These are phyloP conservation scores for Austropuccinia psidii DNA, from an alignment of 1,284 basidiomycete species.

Conservation along the genomic window DNA sequence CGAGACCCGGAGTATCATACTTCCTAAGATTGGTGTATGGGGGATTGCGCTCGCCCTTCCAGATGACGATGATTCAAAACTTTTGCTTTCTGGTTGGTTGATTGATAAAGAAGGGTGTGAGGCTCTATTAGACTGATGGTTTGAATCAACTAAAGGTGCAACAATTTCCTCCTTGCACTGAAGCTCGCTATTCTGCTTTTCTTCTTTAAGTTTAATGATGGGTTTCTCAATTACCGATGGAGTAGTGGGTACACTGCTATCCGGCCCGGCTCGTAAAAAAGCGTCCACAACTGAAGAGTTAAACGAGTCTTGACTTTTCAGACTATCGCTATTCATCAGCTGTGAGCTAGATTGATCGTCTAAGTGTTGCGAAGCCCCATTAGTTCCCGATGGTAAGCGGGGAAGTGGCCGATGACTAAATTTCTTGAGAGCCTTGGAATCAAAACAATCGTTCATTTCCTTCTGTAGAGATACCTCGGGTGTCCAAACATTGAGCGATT, in stretches of 20 bases:
- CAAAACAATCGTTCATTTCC: background rate
- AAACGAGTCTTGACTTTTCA: background rate
- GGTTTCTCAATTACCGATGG: background rate
- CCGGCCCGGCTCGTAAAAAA: background rate
- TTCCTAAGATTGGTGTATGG: conserved; percentile 9
- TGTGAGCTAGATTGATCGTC: background rate
- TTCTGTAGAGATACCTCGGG: background rate
- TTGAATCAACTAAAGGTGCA: no score
- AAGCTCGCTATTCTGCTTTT: no score
- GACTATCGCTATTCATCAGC: background rate
- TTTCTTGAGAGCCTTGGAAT: background rate
- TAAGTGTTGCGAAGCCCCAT: background rate
- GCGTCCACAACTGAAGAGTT: background rate
- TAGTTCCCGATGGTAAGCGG: background rate
- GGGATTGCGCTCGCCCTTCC: background rate
- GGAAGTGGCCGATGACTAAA: conserved; percentile 20
- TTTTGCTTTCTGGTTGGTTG: no score
- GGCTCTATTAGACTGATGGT: no score
- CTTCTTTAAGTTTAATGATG: no score
- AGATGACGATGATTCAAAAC: no score
- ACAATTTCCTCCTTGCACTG: no score
- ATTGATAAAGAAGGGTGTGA: no score
- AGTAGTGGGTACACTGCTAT: background rate
- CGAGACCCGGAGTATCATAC: conserved; percentile 4
- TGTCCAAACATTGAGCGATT: background rate